A percentile compares a stretch with the other conserved stretches of the same genome.
These are phyloP conservation scores for Prinsepia uniflora DNA, from an alignment of 306 rosid species.

Conservation along the genomic window DNA sequence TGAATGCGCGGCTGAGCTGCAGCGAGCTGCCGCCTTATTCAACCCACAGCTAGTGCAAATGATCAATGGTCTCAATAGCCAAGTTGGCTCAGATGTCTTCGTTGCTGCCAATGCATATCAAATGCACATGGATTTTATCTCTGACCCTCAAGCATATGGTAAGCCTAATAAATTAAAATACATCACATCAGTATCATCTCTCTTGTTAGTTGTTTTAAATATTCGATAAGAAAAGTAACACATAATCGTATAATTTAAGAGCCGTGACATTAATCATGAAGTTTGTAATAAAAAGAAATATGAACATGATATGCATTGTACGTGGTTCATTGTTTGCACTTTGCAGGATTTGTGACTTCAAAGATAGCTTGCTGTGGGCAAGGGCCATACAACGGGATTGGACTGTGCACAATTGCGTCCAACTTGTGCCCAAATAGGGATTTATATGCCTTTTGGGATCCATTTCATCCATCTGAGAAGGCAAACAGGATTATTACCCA, in stretches of 20 bases:
- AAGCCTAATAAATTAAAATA: not conserved
- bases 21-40: slow-evolving; percentile 57
- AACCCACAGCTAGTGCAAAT: slow-evolving; percentile 62
- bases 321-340: not conserved
- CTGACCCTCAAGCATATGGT: slow-evolving; percentile 60
- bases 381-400: slow-evolving; percentile 73
- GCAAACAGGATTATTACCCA: slow-evolving; percentile 56
- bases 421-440: slow-evolving; percentile 72
- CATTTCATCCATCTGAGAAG: slow-evolving; percentile 74
- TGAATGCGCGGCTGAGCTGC: slow-evolving; percentile 51
- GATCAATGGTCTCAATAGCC: slow-evolving; percentile 36
- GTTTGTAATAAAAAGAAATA: too few relatives aligned
- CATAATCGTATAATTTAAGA: too few relatives aligned
- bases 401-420: slow-evolving; percentile 58
- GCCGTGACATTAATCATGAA: too few relatives aligned
- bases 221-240: too few relatives aligned
- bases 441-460: slow-evolving; percentile 71
- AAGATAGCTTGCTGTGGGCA: slow-evolving; percentile 73
- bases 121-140: slow-evolving; percentile 66
- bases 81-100: slow-evolving; percentile 42
- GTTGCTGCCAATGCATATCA: slow-evolving; percentile 50
- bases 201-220: too few relatives aligned
- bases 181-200: too few relatives aligned
- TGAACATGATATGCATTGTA: not conserved
- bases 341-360: slow-evolving; percentile 54